These are phyloP conservation scores for Diversispora epigaea DNA, from an alignment of 192 early-diverging fungal species.

Conservation along the genomic window DNA sequence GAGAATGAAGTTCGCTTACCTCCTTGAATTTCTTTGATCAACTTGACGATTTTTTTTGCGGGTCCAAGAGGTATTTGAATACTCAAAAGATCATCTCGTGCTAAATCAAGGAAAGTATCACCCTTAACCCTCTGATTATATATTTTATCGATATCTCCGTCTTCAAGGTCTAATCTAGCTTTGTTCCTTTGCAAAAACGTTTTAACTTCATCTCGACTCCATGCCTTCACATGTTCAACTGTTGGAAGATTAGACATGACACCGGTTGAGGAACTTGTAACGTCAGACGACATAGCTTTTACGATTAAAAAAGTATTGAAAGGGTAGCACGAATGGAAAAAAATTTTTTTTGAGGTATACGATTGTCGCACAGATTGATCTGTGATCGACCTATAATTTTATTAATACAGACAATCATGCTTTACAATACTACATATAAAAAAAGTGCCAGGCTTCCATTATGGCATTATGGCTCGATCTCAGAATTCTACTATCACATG, in stretches of 20 bases:
- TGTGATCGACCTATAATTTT: too few relatives aligned
- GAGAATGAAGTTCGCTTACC: background rate
- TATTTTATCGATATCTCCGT: conserved; percentile 8
- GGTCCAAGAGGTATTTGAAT: background rate
- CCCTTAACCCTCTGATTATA: conserved; percentile 16
- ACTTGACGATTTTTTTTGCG: background rate
- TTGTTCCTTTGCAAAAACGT: conserved; percentile 17
- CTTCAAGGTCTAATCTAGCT: conserved; percentile 22
- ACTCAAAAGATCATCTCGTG: background rate
- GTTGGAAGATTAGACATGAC: conserved; percentile 10
- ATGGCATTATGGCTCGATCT: too few relatives aligned
- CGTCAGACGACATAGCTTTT: too few relatives aligned
- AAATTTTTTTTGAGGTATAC: too few relatives aligned
- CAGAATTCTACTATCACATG: too few relatives aligned
- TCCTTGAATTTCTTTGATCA: conserved; percentile 21
- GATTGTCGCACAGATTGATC: too few relatives aligned
- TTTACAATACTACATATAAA: too few relatives aligned
- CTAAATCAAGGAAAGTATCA: background rate
- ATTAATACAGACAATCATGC: too few relatives aligned
- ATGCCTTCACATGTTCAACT: conserved; percentile 8
- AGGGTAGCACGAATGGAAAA: too few relatives aligned
- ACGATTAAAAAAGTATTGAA: too few relatives aligned
- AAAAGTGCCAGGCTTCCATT: too few relatives aligned
- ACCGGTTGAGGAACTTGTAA: too few relatives aligned
- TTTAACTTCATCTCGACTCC: conserved; percentile 25